Conservation (phyloP, 1,284 basidiomycete genomes). For the Xerocomus minutiporus region DNA sequence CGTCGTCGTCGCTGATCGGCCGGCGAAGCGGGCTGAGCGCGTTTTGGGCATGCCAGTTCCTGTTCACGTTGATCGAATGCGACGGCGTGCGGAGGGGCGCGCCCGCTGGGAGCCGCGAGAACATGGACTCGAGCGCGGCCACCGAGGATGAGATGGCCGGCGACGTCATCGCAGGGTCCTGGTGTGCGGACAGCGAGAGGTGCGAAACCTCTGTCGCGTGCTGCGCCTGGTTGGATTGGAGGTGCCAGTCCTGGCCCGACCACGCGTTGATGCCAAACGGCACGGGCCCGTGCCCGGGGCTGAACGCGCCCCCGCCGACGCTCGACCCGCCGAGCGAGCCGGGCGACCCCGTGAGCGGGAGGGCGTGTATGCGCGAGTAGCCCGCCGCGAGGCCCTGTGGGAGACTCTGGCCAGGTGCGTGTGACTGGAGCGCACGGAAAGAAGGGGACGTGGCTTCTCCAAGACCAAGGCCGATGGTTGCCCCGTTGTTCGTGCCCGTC, state of each 20-base stretch:
- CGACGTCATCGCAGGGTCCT: constrained; percentile 13
- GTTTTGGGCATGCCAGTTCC: constrained; percentile 37
- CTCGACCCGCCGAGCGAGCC: constrained; percentile 29
- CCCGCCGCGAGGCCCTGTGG: constrained; percentile 85
- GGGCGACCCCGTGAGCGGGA: constrained; percentile 47
- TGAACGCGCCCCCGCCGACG: constrained; percentile 26
- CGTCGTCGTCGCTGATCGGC: constrained; percentile 59
- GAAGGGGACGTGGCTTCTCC: constrained; percentile 33
- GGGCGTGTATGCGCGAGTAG: constrained; percentile 76
- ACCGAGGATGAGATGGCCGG: constrained; percentile 14
- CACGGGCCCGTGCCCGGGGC: constrained; percentile 30
- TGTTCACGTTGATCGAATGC: constrained; percentile 38
- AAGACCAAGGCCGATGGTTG: constrained; percentile 24
- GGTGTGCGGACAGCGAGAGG: constrained; percentile 24
- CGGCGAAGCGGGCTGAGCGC: constrained; percentile 53
- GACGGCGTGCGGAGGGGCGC: constrained; percentile 37
- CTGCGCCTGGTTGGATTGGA: constrained; percentile 31
- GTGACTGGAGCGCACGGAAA: constrained; percentile 67
- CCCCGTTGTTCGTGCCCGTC: constrained; percentile 24
- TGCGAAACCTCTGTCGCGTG: constrained; percentile 21
- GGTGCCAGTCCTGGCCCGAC: constrained; percentile 23
- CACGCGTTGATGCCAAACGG: constrained; percentile 32
- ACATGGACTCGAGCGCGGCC: constrained; percentile 44
- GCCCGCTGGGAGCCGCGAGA: constrained; percentile 38
- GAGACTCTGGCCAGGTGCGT: constrained; percentile 82